phyloP scores from a whole-genome alignment of 2,329 filamentous ascomycete genomes.

The Claviceps monticola region DNA sequence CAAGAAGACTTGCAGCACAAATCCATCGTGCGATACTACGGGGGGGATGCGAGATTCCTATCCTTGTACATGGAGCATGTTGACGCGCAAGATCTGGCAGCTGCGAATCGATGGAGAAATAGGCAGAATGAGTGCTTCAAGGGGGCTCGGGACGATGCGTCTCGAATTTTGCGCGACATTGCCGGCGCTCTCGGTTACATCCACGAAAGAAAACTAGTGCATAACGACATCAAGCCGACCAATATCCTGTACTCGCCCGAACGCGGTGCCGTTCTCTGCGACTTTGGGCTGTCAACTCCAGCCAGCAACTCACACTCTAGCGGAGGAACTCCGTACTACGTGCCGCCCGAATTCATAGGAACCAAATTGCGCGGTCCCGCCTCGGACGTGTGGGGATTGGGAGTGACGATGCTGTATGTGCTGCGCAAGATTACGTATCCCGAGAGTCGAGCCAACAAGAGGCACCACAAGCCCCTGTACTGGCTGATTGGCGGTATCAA shows the following conservation, averaged over 20 bases:
- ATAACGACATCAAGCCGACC: constrained; percentile 50
- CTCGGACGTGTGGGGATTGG: constrained; percentile 46
- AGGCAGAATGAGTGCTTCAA: constrained; percentile 33
- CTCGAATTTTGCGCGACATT: constrained; percentile 40
- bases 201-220: constrained; percentile 37
- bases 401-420: constrained; percentile 47
- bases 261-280: constrained; percentile 44
- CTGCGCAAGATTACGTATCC: constrained; percentile 41
- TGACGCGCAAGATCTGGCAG: constrained; percentile 39
- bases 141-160: constrained; percentile 34
- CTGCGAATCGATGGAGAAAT: constrained; percentile 35
- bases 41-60: constrained; percentile 44
- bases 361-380: constrained; percentile 37
- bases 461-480: constrained; percentile 36
- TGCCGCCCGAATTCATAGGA: constrained; percentile 47
- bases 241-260: constrained; percentile 47
- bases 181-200: constrained; percentile 41
- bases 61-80: constrained; percentile 50
- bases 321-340: constrained; percentile 47
- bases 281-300: constrained; percentile 42
- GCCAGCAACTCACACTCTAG: constrained; percentile 31
- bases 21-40: constrained; percentile 44
- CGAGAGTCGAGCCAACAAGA: constrained; percentile 33
- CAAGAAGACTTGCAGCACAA: constrained; percentile 41
- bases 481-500: constrained; percentile 46